Percentiles rank a stretch among this genome's conserved stretches.
Conservation (phyloP, 768 basidiomycete genomes). For the Pulveroboletus ravenelii region DNA sequence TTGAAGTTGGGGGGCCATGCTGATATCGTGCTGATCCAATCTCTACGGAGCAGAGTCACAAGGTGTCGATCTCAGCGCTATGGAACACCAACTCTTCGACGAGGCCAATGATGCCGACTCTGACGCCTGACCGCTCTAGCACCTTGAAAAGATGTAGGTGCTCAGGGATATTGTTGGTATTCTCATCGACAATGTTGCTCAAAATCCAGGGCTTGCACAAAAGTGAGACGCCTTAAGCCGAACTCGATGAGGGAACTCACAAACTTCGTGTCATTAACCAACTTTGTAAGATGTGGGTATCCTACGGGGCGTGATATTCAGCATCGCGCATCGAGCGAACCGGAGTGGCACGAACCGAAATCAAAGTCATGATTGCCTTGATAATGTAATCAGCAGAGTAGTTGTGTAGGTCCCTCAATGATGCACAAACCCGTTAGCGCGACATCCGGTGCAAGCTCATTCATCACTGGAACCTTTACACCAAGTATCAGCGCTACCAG, state of each 20-base stretch:
- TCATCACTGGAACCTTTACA: constrained; percentile 79
- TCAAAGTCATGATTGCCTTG: constrained; percentile 93
- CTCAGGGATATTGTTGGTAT: constrained; percentile 59
- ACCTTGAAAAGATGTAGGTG: constrained; percentile 57
- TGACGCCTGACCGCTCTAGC: constrained; percentile 64
- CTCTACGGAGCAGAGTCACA: constrained; percentile 39
- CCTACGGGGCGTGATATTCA: constrained; percentile 33
- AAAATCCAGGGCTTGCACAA: constrained; percentile 74
- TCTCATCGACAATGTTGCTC: constrained; percentile 77
- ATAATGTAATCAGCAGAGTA: constrained; percentile 5
- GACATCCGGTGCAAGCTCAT: constrained; percentile 72
- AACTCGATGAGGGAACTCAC: constrained; percentile 37
- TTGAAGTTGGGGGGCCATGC: constrained; percentile 82
- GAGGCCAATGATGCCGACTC: constrained; percentile 79
- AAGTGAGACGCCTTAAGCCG: not conserved
- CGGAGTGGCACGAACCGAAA: constrained; percentile 47
- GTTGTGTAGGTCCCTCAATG: not conserved
- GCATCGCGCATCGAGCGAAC: not conserved
- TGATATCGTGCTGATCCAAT: constrained; percentile 85
- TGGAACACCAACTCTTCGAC: constrained; percentile 64
- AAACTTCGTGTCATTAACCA: constrained; percentile 71
- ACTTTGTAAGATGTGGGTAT: constrained; percentile 59
- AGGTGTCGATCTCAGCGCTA: not conserved
- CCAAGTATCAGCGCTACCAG: not conserved
- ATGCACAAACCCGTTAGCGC: constrained; percentile 64